Conservation (phyloP, 495 filamentous ascomycete species). For the Penicillium bovifimosum region DNA sequence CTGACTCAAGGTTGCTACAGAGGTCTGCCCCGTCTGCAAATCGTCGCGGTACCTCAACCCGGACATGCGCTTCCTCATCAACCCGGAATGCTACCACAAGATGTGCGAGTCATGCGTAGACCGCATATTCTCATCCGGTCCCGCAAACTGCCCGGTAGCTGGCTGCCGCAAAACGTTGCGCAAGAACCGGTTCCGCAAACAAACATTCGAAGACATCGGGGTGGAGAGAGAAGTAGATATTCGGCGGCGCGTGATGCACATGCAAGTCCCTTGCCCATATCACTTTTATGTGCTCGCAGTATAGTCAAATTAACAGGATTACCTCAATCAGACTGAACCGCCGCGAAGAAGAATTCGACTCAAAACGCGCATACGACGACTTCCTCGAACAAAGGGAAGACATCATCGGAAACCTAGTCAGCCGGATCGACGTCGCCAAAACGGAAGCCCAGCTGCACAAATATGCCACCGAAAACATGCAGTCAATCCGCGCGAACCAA, state of each 20-base stretch:
- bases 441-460: constrained; percentile 62
- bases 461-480: constrained; percentile 63
- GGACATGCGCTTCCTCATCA: constrained; percentile 89
- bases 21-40: constrained; percentile 96
- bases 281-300: neutral
- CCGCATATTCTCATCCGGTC: constrained; percentile 86
- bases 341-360: constrained; percentile 83
- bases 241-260: constrained; percentile 67
- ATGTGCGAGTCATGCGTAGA: constrained; percentile 96
- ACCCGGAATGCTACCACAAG: constrained; percentile 97
- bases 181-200: constrained; percentile 72
- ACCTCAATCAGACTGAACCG: constrained; percentile 61
- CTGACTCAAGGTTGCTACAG: constrained; percentile 36
- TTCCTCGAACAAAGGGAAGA: constrained; percentile 92
- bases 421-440: constrained; percentile 59
- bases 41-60: constrained; percentile 90
- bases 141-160: constrained; percentile 83
- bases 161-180: constrained; percentile 81
- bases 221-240: constrained; percentile 96
- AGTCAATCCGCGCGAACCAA: constrained; percentile 52
- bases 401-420: constrained; percentile 80
- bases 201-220: constrained; percentile 84
- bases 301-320: neutral
- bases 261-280: constrained; percentile 35
- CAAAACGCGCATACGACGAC: constrained; percentile 76